Percentiles rank a stretch among this genome's conserved stretches.
Conservation (phyloP, 257 asterid genomes). For the Lithospermum erythrorhizon region DNA sequence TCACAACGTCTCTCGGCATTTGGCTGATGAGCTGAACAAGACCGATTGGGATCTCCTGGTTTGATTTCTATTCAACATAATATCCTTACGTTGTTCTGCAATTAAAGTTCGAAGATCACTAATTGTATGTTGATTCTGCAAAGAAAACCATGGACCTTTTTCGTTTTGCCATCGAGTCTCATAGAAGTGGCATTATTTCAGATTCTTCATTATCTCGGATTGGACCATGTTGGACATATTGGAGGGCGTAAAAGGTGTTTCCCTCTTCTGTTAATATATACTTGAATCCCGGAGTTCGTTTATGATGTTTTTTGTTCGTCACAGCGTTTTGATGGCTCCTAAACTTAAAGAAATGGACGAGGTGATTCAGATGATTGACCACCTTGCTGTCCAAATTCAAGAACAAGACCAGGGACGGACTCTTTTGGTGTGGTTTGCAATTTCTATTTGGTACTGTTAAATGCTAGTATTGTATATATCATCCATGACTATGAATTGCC, state of each 20-base stretch:
- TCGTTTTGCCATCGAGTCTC: conserved; percentile 8
- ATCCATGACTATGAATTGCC: conserved; percentile 2
- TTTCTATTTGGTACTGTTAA: conserved; percentile 46
- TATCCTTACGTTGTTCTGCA: not conserved
- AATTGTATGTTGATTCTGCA: not conserved
- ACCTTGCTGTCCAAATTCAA: conserved; percentile 27
- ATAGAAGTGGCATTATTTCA: conserved; percentile 26
- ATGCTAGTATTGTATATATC: conserved; percentile 34
- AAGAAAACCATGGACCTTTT: not conserved
- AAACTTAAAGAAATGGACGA: conserved; percentile 87
- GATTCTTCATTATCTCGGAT: conserved; percentile 96
- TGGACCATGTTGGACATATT: conserved; percentile 92
- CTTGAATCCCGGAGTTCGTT: not conserved
- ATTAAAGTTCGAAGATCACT: not conserved
- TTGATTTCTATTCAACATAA: conserved; percentile 3
- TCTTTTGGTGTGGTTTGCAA: conserved; percentile 68
- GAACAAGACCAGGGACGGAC: conserved; percentile 44
- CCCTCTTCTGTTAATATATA: conserved; percentile 6
- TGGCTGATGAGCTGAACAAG: conserved; percentile 44
- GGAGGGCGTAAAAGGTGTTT: conserved; percentile 79
- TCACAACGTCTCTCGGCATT: conserved; percentile 78
- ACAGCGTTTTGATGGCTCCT: conserved; percentile 70
- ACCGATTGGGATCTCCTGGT: conserved; percentile 86
- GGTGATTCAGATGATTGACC: conserved; percentile 57
- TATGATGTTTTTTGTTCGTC: conserved; percentile 11